A percentile compares a stretch with the other conserved stretches of the same genome.
phyloP scores from a whole-genome alignment of 176 grass and related monocot genomes.

The Olyra latifolia region DNA sequence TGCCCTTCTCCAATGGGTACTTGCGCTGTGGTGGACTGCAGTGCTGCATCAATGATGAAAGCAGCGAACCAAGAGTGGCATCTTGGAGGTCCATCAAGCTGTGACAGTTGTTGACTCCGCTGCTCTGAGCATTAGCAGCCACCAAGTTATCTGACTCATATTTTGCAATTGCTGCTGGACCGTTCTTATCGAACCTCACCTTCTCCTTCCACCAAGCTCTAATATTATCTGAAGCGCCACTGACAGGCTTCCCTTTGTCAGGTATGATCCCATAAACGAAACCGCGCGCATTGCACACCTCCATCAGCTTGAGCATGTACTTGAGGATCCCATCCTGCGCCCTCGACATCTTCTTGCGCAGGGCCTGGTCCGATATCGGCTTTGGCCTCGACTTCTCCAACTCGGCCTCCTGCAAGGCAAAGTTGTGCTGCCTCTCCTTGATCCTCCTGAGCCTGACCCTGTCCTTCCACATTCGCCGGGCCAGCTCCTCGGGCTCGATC shows the following conservation, averaged over 20 bases:
- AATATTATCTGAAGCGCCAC: slow-evolving; percentile 88
- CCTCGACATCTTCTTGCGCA: slow-evolving; percentile 94
- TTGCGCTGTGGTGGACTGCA: slow-evolving; percentile 86
- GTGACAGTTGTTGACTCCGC: slow-evolving; percentile 45
- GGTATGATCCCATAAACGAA: slow-evolving; percentile 96
- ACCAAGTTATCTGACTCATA: slow-evolving; percentile 72
- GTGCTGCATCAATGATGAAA: slow-evolving; percentile 95
- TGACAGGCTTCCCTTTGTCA: slow-evolving; percentile 91
- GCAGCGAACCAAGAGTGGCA: slow-evolving; percentile 80
- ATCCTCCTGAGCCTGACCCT: slow-evolving; percentile 79
- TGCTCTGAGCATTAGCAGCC: slow-evolving; percentile 33
- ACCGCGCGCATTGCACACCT: slow-evolving; percentile 84
- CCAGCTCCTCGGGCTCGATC: slow-evolving; percentile 75
- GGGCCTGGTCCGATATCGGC: slow-evolving; percentile 72
- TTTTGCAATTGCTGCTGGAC: slow-evolving; percentile 71
- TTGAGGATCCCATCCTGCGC: slow-evolving; percentile 94
- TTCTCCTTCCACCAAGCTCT: slow-evolving; percentile 99
- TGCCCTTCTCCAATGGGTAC: slow-evolving; percentile 87
- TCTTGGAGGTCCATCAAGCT: slow-evolving; percentile 97
- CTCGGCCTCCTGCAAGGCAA: slow-evolving; percentile 37
- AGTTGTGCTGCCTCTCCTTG: slow-evolving; percentile 68
- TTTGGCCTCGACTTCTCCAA: slow-evolving; percentile 59
- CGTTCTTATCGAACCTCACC: slow-evolving; percentile 98
- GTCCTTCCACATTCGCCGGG: slow-evolving; percentile 94
- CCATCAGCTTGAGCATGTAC: slow-evolving; percentile 97